A percentile compares a stretch with the other conserved stretches of the same genome.
phyloP scores from a whole-genome alignment of 495 filamentous ascomycete genomes.

The Annulohypoxylon bovei region DNA sequence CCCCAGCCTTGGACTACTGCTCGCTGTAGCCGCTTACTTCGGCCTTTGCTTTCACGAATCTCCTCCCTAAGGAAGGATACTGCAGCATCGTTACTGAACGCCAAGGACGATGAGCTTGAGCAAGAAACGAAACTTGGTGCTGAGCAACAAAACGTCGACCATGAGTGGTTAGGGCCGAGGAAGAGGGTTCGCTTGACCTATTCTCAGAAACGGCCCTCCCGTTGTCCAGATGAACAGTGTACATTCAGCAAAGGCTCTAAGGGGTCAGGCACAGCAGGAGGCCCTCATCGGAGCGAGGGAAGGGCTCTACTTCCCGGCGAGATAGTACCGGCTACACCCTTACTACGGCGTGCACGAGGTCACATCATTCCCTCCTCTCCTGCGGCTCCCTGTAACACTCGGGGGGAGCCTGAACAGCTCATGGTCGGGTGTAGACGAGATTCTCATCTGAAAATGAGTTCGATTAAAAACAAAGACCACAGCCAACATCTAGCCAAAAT shows the following conservation, averaged over 20 bases:
- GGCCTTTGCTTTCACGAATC: constrained; percentile 64
- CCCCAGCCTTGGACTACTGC: constrained; percentile 63
- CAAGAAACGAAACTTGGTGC: constrained; percentile 11
- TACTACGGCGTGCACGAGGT: constrained; percentile 42
- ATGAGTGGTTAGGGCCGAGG: constrained; percentile 39
- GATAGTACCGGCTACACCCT: constrained; percentile 41
- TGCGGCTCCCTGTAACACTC: neutral
- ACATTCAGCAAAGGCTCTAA: neutral
- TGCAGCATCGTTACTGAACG: neutral
- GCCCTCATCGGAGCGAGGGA: neutral
- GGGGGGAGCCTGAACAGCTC: neutral
- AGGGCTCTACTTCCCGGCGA: constrained; percentile 29
- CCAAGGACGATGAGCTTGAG: constrained; percentile 7
- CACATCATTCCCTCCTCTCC: constrained; percentile 34
- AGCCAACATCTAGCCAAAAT: constrained; percentile 36
- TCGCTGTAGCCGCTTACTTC: constrained; percentile 64
- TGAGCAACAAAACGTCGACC: constrained; percentile 18
- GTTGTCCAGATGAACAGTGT: constrained; percentile 4
- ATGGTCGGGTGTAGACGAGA: constrained; percentile 2
- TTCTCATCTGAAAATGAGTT: constrained; percentile 12
- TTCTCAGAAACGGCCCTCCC: constrained; percentile 35
- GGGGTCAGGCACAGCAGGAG: constrained; percentile 11
- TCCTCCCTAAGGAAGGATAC: constrained; percentile 58
- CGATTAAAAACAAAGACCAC: constrained; percentile 28
- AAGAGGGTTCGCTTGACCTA: constrained; percentile 46